These are phyloP conservation scores for Bolboschoenus planiculmis DNA, from an alignment of 176 grass and related monocot species.

Conservation along the genomic window DNA sequence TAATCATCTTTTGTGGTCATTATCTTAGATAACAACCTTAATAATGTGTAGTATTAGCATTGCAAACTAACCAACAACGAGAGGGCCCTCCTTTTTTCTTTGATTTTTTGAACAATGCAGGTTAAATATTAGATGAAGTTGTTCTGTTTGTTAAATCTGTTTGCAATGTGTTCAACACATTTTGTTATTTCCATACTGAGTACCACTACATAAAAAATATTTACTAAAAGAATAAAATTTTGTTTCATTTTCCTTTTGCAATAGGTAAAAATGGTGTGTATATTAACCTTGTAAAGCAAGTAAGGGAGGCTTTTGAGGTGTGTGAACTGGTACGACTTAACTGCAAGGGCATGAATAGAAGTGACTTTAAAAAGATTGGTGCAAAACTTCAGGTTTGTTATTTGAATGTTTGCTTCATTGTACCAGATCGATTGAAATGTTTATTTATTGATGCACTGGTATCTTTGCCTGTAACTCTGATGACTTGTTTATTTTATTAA, in stretches of 20 bases:
- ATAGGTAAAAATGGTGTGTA: conserved; percentile 96
- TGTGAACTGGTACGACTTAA: conserved; percentile 84
- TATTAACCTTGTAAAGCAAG: conserved; percentile 54
- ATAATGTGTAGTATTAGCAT: background rate
- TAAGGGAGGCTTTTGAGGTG: conserved; percentile 86
- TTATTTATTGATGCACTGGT: background rate
- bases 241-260: conserved; percentile 14
- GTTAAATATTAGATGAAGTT: background rate
- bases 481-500: background rate
- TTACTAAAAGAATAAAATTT: background rate
- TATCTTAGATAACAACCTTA: background rate
- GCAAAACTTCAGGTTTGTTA: conserved; percentile 74
- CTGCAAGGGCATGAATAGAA: conserved; percentile 71
- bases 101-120: background rate
- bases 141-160: background rate
- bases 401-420: background rate
- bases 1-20: background rate
- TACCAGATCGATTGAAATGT: background rate
- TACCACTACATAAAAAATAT: background rate
- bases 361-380: conserved; percentile 86
- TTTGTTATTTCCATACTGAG: background rate
- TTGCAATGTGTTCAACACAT: background rate
- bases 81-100: background rate
- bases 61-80: background rate
- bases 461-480: background rate